phyloP scores from a whole-genome alignment of 495 filamentous ascomycete genomes.

The Platismatia glauca region DNA sequence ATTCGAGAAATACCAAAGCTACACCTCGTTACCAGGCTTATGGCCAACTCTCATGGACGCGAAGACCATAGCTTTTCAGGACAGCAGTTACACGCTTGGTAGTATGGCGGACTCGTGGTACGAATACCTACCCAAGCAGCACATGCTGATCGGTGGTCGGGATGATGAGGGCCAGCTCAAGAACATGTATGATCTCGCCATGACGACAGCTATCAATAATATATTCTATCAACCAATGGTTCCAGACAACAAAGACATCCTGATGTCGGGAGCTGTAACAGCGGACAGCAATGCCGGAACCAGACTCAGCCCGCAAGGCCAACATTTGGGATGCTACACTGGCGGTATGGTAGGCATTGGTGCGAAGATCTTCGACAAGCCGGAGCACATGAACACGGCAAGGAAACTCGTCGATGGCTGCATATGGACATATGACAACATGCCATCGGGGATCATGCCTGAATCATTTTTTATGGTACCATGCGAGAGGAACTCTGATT shows the following conservation, averaged over 20 bases:
- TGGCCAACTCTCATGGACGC: constrained; percentile 78
- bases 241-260: constrained; percentile 61
- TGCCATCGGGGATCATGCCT: constrained; percentile 54
- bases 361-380: constrained; percentile 48
- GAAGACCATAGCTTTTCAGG: constrained; percentile 34
- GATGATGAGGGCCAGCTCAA: constrained; percentile 68
- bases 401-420: constrained; percentile 49
- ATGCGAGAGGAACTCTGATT: constrained; percentile 39
- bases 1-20: constrained; percentile 61
- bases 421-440: constrained; percentile 49
- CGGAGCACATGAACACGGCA: constrained; percentile 46
- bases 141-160: constrained; percentile 68
- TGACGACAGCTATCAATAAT: constrained; percentile 61
- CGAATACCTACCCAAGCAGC: constrained; percentile 89
- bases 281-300: constrained; percentile 17
- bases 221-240: constrained; percentile 78
- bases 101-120: constrained; percentile 88
- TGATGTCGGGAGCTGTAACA: constrained; percentile 56
- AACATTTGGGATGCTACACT: constrained; percentile 55
- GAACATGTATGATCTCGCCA: constrained; percentile 65
- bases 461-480: constrained; percentile 46
- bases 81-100: constrained; percentile 64
- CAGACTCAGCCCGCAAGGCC: constrained; percentile 24
- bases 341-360: constrained; percentile 55
- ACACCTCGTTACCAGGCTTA: constrained; percentile 66